These are phyloP conservation scores for Beauveria sp. DNA, from an alignment of 2,329 filamentous ascomycete species.

Conservation along the genomic window DNA sequence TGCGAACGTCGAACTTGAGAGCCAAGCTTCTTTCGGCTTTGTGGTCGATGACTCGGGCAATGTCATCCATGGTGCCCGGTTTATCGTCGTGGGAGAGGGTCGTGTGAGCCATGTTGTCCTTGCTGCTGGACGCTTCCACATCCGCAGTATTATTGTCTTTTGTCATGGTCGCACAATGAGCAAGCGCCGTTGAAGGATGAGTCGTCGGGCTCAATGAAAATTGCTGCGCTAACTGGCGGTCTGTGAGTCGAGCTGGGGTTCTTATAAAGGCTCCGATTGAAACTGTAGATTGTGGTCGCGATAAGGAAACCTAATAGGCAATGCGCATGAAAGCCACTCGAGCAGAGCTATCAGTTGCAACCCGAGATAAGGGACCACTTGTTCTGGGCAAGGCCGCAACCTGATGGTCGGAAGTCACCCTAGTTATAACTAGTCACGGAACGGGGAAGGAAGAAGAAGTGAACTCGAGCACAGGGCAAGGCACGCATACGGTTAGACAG, in stretches of 20 bases:
- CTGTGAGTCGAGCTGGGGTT: not conserved
- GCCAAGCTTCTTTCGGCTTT: conserved; percentile 42
- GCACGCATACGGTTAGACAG: not conserved
- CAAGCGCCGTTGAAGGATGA: not conserved
- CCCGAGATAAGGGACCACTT: conserved; percentile 3
- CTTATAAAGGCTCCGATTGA: not conserved
- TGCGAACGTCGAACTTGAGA: conserved; percentile 46
- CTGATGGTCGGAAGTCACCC: not conserved
- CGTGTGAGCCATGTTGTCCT: not conserved
- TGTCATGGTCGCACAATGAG: not conserved
- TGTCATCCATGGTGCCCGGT: conserved; percentile 14
- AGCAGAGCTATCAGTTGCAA: not conserved
- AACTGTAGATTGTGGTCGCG: not conserved
- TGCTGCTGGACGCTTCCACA: conserved; percentile 5
- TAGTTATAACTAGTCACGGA: not conserved
- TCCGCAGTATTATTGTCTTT: not conserved
- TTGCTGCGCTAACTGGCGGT: not conserved
- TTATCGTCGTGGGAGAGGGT: conserved; percentile 12
- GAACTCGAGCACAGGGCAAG: not conserved
- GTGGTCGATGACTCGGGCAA: conserved; percentile 27
- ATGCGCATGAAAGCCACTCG: not conserved
- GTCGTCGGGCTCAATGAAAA: not conserved
- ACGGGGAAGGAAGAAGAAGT: not conserved
- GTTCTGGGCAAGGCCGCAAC: not conserved
- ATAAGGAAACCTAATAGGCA: not conserved